These are phyloP conservation scores for Cytospora schulzeri DNA, from an alignment of 2,329 filamentous ascomycete genomes.

Conservation along the genomic window DNA sequence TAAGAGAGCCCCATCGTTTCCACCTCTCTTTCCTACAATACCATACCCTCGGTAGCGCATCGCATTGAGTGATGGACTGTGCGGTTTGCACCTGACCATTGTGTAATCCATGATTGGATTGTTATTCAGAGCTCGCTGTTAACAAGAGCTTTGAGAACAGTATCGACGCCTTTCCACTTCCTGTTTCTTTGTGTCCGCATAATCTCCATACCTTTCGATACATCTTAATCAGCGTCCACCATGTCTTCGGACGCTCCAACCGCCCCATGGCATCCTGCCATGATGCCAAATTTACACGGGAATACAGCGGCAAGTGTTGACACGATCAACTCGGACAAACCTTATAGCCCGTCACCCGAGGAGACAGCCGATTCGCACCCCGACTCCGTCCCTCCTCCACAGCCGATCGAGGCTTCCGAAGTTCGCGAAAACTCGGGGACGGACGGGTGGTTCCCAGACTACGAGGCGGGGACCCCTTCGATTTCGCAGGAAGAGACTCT, in stretches of 20 bases:
- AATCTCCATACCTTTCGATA: conserved; percentile 23
- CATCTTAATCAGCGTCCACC: conserved; percentile 28
- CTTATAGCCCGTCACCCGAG: conserved; percentile 14
- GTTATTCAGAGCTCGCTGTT: conserved; percentile 6
- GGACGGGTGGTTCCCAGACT: conserved; percentile 38
- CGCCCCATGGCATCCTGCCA: conserved; percentile 54
- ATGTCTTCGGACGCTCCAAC: conserved; percentile 48
- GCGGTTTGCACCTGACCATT: conserved; percentile 4
- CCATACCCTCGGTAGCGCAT: background rate
- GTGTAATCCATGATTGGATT: conserved; percentile 3
- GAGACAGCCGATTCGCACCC: background rate
- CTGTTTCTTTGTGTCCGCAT: conserved; percentile 26
- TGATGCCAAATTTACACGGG: conserved; percentile 48
- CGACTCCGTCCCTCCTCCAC: background rate
- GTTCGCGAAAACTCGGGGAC: conserved; percentile 24
- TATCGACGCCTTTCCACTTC: conserved; percentile 20
- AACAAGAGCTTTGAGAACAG: conserved; percentile 7
- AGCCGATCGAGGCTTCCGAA: conserved; percentile 18
- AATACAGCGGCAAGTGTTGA: conserved; percentile 24
- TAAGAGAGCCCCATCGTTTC: conserved; percentile 9
- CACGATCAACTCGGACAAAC: conserved; percentile 1
- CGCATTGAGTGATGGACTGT: background rate
- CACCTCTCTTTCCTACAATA: background rate
- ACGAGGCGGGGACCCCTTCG: conserved; percentile 35
- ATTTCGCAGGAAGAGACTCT: conserved; percentile 14